A percentile compares a stretch with the other conserved stretches of the same genome.
Evolutionary conservation across 768 basidiomycete genomes (phyloP).

Genomic region (Tulasnella sp.): DNA sequence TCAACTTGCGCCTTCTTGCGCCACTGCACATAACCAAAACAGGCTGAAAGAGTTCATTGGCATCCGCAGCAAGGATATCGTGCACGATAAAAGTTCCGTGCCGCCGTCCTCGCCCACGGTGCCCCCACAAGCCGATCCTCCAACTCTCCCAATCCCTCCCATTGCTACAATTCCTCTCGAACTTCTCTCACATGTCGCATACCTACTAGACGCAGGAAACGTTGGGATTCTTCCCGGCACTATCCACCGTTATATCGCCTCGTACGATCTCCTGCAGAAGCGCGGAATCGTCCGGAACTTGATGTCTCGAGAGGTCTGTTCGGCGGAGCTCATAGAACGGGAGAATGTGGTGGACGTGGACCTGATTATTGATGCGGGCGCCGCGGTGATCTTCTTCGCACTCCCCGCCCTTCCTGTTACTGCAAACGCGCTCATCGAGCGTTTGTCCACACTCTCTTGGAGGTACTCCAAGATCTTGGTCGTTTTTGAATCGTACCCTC

Average conservation of each 20-base stretch:
- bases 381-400: constrained; percentile 42
- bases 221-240: constrained; percentile 30
- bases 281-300: constrained; percentile 48
- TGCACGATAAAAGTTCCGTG: too few relatives aligned
- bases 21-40: too few relatives aligned
- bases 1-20: too few relatives aligned
- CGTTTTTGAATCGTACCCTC: constrained; percentile 58
- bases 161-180: not conserved
- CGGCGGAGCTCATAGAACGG: constrained; percentile 55
- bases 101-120: too few relatives aligned
- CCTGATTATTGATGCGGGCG: constrained; percentile 54
- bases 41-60: not conserved
- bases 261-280: constrained; percentile 57
- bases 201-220: constrained; percentile 32
- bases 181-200: not conserved
- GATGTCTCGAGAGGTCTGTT: constrained; percentile 31
- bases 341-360: constrained; percentile 49
- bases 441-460: constrained; percentile 52
- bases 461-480: constrained; percentile 44
- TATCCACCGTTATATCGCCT: constrained; percentile 57
- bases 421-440: constrained; percentile 35
- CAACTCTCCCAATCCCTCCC: too few relatives aligned
- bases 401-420: constrained; percentile 41
- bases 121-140: too few relatives aligned
- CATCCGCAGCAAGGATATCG: not conserved